These are phyloP conservation scores for Hypoxylon crocopeplum DNA, from an alignment of 495 filamentous ascomycete species.

Conservation along the genomic window DNA sequence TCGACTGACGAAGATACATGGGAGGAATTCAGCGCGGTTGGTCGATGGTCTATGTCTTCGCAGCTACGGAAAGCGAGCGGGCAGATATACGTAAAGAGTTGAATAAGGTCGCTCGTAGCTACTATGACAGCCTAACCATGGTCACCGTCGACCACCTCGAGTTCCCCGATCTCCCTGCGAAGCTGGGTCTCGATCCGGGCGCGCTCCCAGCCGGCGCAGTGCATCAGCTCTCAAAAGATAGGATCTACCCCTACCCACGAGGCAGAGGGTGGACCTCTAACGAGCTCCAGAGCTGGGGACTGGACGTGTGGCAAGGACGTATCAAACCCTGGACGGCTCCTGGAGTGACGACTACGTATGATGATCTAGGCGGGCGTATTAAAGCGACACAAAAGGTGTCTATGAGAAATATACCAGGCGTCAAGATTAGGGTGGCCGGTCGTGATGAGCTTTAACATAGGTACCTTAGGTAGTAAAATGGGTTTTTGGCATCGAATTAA, in stretches of 20 bases:
- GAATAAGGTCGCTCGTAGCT: constrained; percentile 46
- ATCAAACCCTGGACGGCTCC: constrained; percentile 46
- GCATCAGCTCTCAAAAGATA: constrained; percentile 43
- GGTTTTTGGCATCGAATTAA: too few species aligned
- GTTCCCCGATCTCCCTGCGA: constrained; percentile 46
- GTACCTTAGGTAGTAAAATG: too few species aligned
- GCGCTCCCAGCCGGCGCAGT: constrained; percentile 43
- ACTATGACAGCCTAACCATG: constrained; percentile 48
- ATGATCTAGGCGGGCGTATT: constrained; percentile 29
- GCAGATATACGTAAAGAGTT: constrained; percentile 39
- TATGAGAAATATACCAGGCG: constrained; percentile 36
- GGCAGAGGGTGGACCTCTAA: constrained; percentile 30
- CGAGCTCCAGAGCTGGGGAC: constrained; percentile 40
- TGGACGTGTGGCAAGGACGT: constrained; percentile 43
- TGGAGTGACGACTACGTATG: constrained; percentile 37
- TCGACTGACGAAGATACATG: neutral
- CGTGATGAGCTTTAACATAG: constrained; percentile 38
- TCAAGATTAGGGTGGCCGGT: constrained; percentile 39
- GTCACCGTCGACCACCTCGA: constrained; percentile 51
- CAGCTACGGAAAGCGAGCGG: constrained; percentile 35
- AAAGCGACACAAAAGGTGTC: constrained; percentile 35
- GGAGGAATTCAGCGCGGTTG: constrained; percentile 41
- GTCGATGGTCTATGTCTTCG: constrained; percentile 55
- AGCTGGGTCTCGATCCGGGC: constrained; percentile 41
- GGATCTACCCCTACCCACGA: constrained; percentile 45